Evolutionary conservation across 176 grass and related monocot genomes (phyloP), one percentile per base, ranked within the genome.

Genomic region (Musa troglodytarum): DNA sequence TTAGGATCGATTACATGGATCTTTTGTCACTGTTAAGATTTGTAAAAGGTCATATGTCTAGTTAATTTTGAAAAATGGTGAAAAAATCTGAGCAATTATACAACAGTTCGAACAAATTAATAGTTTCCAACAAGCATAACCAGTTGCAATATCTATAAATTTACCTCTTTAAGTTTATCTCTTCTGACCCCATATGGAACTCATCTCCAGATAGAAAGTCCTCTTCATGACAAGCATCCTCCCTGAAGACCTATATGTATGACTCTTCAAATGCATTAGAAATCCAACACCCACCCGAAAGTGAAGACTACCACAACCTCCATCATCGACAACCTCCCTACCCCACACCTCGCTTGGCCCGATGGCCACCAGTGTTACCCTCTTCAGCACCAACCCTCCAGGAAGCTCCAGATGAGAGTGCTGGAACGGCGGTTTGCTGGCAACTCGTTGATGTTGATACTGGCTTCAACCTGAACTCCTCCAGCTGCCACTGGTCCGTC

Each of bases 131-230:
- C 51, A 70, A 10, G 43, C 34, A 70, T 5, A 70, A 70, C 19
- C 14, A n/a, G 49, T 9, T 2, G 20, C 16, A 70, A 11, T 20
- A 52, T 51, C 19, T n/a, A 19, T 7, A 51, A 51, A 20, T 70
- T 20, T 70, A 70, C 68, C 68, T 50, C 22, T 70, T 70, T 25
- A 4, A 20, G n/a, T 28, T 2, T 2, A 69, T 64, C 70, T 50
- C 10, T 13, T 21, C 65, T 1, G 22, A 82, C 49, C 72, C 85
- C 76, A 97, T 81, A 97, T 93, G 55, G 90, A 97, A 76, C 93
- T 97, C 93, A 97, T 97, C 82, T 97, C 93, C 73, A 97, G 87
- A 61, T 61, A 66, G 72, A 93, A 93, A 29, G 72, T 97, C 74
- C 88, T 86, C 58, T 82, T 82, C 61, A 83, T 90, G 62, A 97